Percentiles rank a stretch among this genome's conserved stretches.
Conservation (phyloP, 1,139 yeast species). For the Torulaspora globosa region DNA sequence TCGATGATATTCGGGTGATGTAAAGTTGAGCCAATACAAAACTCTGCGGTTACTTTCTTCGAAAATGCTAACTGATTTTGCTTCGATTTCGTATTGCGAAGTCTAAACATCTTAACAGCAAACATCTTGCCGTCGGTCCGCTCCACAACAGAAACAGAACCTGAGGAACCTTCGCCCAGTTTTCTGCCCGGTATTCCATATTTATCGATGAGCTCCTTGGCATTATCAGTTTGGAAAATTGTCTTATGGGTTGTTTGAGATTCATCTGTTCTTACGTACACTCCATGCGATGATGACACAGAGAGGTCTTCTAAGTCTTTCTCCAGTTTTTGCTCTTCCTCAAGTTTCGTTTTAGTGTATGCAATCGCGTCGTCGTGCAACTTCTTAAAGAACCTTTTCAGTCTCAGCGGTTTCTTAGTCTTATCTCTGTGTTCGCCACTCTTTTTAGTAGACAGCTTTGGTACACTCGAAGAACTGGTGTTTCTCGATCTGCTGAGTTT, state of each 20-base stretch:
- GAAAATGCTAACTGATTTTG: constrained; percentile 48
- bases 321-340: constrained; percentile 1
- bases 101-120: constrained; percentile 68
- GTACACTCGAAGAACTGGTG: constrained; percentile 9
- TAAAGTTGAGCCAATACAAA: constrained; percentile 56
- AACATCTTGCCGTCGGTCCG: constrained; percentile 49
- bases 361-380: constrained; percentile 20
- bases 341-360: constrained; percentile 2
- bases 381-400: constrained; percentile 39
- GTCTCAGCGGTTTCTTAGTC: constrained; percentile 33
- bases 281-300: constrained; percentile 11
- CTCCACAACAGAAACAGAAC: constrained; percentile 60
- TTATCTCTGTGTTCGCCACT: constrained; percentile 8
- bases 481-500: constrained; percentile 10
- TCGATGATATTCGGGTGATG: constrained; percentile 60
- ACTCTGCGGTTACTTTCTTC: constrained; percentile 63
- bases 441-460: constrained; percentile 11
- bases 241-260: constrained; percentile 27
- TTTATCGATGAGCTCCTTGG: constrained; percentile 42
- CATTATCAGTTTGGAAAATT: constrained; percentile 39
- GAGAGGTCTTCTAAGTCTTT: constrained; percentile 2
- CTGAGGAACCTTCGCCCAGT: constrained; percentile 75
- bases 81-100: constrained; percentile 20
- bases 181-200: constrained; percentile 61
- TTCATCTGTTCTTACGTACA: constrained; percentile 16